A percentile compares a stretch with the other conserved stretches of the same genome.
phyloP scores from a whole-genome alignment of 805 yeast genomes.

The Monosporozyma solicola region DNA sequence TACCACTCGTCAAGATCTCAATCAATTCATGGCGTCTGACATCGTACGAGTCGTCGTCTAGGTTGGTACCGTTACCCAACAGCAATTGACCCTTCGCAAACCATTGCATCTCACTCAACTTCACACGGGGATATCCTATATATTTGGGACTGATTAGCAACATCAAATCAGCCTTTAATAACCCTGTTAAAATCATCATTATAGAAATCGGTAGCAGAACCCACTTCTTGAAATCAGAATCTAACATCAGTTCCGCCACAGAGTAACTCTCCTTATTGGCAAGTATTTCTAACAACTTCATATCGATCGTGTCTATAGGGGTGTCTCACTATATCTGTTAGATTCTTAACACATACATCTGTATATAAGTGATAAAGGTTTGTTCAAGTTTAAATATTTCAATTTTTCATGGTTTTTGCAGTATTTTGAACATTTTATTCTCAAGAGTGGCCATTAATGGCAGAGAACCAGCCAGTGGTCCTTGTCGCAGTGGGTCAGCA shows the following conservation, averaged over 20 bases:
- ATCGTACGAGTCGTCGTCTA: constrained; percentile 46
- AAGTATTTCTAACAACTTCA: neutral
- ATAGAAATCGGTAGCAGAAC: constrained; percentile 81
- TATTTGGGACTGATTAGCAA: constrained; percentile 50
- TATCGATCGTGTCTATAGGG: neutral
- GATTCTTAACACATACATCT: neutral
- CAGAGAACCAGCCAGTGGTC: neutral
- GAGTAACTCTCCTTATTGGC: constrained; percentile 1
- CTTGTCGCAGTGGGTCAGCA: neutral
- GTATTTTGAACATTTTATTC: neutral
- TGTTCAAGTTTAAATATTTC: neutral
- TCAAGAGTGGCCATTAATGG: neutral
- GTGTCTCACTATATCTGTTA: neutral
- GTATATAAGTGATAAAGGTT: neutral
- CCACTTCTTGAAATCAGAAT: constrained; percentile 81
- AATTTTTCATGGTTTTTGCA: neutral
- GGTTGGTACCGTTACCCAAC: constrained; percentile 42
- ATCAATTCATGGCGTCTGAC: constrained; percentile 42
- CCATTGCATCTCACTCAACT: constrained; percentile 55
- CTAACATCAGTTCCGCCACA: constrained; percentile 54
- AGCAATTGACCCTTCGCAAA: constrained; percentile 52
- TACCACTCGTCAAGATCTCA: constrained; percentile 42
- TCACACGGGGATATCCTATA: constrained; percentile 42
- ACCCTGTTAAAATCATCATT: constrained; percentile 83
- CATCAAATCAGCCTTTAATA: constrained; percentile 62